Evolutionary conservation across 257 asterid genomes (phyloP), one percentile per base, ranked within the genome.

Genomic region (Handroanthus guayacan): DNA sequence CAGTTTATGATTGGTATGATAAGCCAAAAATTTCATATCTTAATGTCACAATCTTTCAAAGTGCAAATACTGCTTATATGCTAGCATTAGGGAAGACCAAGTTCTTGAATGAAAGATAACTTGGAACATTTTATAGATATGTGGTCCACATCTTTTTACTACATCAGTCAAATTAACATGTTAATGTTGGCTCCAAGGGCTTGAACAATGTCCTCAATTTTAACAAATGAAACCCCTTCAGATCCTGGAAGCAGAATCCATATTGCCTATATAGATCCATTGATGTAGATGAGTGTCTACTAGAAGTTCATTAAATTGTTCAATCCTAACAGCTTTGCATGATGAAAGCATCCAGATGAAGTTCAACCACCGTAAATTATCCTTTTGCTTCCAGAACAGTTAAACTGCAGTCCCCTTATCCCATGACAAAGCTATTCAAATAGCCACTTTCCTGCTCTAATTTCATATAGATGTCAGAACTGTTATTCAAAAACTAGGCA

Each of bases 401-500:
- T 20, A 66, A 69, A 48, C 41, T 45, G 45, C 18, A 45, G 6
- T 11, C 45, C 69, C 45, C 69, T 44, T 76, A 48, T 63, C 66
- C 54, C 74, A 52, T 55, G 58, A 45, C 31, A 73, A 56, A 60
- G 12, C 37, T 72, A 73, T 60, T 66, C 68, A 37, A 38, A 51
- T 67, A 10, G 14, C 56, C 61, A 45, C 57, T 34, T 66, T 44
- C 6, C 65, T 25, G 14, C 17, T 64, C 60, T 65, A 72, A 17
- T 16, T 69, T 67, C 56, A n/a, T 1, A 74, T 37, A 16, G 37
- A 69, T 51, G 51, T 63, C 34, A 31, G 67, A 44, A 44, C n/a
- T 60, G 39, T 68, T 43, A 47, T 52, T 64, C 72, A 55, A 78
- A 63, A 38, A 71, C 25, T 9, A 44, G 70, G 37, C 17, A 31